These are phyloP conservation scores for Colletotrichum falcatum DNA, from an alignment of 2,329 filamentous ascomycete genomes.

Conservation along the genomic window DNA sequence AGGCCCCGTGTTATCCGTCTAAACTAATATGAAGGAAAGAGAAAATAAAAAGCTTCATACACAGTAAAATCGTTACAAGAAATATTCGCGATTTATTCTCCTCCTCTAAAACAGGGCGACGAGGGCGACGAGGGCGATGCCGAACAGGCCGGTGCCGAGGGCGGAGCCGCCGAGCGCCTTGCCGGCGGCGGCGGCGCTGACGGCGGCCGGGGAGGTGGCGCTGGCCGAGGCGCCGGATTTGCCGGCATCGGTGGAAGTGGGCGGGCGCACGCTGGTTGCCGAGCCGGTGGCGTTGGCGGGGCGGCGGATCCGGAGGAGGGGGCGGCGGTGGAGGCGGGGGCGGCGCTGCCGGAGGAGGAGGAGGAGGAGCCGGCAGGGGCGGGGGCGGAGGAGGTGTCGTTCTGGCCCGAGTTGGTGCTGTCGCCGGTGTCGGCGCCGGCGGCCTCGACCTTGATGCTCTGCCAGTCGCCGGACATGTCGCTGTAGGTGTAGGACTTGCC, in stretches of 20 bases:
- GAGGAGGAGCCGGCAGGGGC: neutral
- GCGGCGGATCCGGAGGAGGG: slow-evolving; percentile 23
- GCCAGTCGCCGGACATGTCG: slow-evolving; percentile 44
- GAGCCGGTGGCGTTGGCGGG: slow-evolving; percentile 13
- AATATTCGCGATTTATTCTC: neutral
- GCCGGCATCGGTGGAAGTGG: slow-evolving; percentile 18
- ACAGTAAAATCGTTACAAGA: neutral
- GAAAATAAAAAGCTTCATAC: neutral
- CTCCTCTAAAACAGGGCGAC: slow-evolving; percentile 28
- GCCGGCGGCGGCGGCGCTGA: slow-evolving; percentile 7
- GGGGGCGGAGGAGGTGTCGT: slow-evolving; percentile 33
- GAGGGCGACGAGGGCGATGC: slow-evolving; percentile 26
- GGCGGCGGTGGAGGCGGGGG: slow-evolving; percentile 1
- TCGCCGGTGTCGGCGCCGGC: slow-evolving; percentile 12
- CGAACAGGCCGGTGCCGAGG: slow-evolving; percentile 28
- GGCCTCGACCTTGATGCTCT: slow-evolving; percentile 44
- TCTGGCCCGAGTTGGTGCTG: slow-evolving; percentile 35
- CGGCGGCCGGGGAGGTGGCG: slow-evolving; percentile 15
- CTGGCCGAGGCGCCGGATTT: slow-evolving; percentile 30
- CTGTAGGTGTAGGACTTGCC: slow-evolving; percentile 50
- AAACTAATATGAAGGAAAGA: neutral
- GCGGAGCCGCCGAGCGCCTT: slow-evolving; percentile 5
- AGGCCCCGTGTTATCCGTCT: slow-evolving; percentile 1
- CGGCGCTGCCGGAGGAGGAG: neutral
- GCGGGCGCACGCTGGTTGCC: slow-evolving; percentile 19